Percentiles rank a stretch among this genome's conserved stretches.
These are phyloP conservation scores for Cylindrotheca closterium DNA, from an alignment of 108 stramenopile species.

Conservation along the genomic window DNA sequence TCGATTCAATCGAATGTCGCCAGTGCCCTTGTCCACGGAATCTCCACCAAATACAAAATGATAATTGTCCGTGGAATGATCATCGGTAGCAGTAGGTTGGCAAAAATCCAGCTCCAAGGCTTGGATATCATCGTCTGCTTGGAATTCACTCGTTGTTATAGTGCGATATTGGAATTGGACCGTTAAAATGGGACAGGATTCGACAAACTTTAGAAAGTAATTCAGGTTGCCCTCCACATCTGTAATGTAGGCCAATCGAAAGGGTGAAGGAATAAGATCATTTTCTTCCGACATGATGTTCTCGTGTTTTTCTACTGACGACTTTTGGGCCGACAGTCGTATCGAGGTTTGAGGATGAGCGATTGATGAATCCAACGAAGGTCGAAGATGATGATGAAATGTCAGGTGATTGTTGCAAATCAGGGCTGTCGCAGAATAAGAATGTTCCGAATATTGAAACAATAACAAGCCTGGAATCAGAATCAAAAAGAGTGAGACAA, in stretches of 20 bases:
- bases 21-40: slow-evolving; percentile 67
- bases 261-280: background rate
- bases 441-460: too few relatives aligned
- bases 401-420: too few relatives aligned
- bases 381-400: too few relatives aligned
- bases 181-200: slow-evolving; percentile 36
- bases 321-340: too few relatives aligned
- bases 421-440: too few relatives aligned
- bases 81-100: background rate
- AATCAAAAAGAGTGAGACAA: too few relatives aligned
- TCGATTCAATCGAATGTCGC: slow-evolving; percentile 65
- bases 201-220: slow-evolving; percentile 49
- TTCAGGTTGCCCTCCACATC: slow-evolving; percentile 62
- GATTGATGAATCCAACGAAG: too few relatives aligned
- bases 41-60: slow-evolving; percentile 78
- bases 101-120: background rate
- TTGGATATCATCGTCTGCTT: background rate
- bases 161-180: too few relatives aligned
- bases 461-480: too few relatives aligned
- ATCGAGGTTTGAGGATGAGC: too few relatives aligned
- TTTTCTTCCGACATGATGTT: too few relatives aligned
- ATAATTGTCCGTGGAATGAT: slow-evolving; percentile 20
- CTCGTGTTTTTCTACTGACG: too few relatives aligned
- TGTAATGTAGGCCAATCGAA: slow-evolving; percentile 46
- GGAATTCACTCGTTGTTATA: background rate